Evolutionary conservation across 495 filamentous ascomycete genomes (phyloP).

Genomic region (Tuber aestivum): DNA sequence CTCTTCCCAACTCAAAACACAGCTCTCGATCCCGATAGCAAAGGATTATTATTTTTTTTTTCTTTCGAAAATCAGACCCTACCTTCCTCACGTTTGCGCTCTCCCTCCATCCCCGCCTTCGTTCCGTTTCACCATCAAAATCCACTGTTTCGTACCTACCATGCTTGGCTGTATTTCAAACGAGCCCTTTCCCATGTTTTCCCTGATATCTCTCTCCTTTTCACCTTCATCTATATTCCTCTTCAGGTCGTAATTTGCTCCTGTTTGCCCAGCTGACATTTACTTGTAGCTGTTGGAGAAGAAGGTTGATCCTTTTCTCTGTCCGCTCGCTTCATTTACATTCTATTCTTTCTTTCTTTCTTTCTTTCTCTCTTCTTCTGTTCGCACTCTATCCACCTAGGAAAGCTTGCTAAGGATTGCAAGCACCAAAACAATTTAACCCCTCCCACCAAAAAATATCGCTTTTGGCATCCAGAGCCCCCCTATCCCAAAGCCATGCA

Average conservation of each 20-base stretch:
- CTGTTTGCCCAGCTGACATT: background rate
- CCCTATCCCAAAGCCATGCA: background rate
- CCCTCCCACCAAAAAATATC: background rate
- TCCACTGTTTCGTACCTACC: background rate
- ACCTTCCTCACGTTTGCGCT: background rate
- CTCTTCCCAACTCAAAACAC: background rate
- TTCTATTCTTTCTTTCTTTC: background rate
- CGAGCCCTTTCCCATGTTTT: background rate
- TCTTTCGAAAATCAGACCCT: background rate
- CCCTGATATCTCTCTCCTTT: background rate
- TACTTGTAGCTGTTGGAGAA: background rate
- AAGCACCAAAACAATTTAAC: conserved; percentile 4
- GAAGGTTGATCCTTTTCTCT: background rate
- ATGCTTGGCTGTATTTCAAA: background rate
- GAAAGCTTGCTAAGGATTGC: background rate
- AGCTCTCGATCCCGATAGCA: background rate
- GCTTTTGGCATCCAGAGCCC: background rate
- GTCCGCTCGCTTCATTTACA: background rate
- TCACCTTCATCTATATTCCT: background rate
- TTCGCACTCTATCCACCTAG: background rate
- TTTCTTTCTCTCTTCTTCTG: background rate
- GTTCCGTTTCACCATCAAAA: background rate
- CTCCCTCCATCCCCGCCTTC: background rate
- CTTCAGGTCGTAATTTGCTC: background rate
- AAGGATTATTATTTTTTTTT: too few species aligned